phyloP scores from a whole-genome alignment of 441 rosid genomes.

The Mallotus japonicus region DNA sequence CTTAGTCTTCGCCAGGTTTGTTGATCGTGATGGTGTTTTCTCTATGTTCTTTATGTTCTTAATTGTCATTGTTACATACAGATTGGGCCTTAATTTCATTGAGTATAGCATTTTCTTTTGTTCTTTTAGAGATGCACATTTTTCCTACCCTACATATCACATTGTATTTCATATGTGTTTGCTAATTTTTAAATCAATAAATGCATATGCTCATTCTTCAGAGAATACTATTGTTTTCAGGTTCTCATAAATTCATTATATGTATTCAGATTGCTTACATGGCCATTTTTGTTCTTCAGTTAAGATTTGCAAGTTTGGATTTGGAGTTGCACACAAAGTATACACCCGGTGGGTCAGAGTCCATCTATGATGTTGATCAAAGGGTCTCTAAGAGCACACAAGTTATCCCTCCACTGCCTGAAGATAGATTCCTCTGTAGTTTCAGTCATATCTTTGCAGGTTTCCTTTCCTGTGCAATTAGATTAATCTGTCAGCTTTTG shows the following conservation, averaged over 20 bases:
- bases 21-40: constrained; percentile 12
- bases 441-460: constrained; percentile 92
- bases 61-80: not conserved
- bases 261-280: constrained; percentile 6
- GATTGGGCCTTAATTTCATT: not conserved
- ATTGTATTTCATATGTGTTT: not conserved
- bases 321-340: constrained; percentile 80
- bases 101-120: not conserved
- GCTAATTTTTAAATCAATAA: not conserved
- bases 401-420: constrained; percentile 75
- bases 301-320: constrained; percentile 70
- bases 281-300: constrained; percentile 41
- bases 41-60: not conserved
- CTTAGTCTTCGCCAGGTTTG: constrained; percentile 87
- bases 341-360: constrained; percentile 67
- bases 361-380: constrained; percentile 73
- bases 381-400: constrained; percentile 66
- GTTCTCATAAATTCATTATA: not conserved
- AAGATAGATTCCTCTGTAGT: constrained; percentile 85
- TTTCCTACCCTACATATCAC: not conserved
- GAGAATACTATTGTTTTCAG: not conserved
- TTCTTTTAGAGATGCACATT: not conserved
- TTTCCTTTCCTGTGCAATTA: constrained; percentile 22
- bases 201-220: not conserved
- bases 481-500: not conserved